These are phyloP conservation scores for Trypanosoma boissoni DNA, from an alignment of 208 protist species.

Conservation along the genomic window DNA sequence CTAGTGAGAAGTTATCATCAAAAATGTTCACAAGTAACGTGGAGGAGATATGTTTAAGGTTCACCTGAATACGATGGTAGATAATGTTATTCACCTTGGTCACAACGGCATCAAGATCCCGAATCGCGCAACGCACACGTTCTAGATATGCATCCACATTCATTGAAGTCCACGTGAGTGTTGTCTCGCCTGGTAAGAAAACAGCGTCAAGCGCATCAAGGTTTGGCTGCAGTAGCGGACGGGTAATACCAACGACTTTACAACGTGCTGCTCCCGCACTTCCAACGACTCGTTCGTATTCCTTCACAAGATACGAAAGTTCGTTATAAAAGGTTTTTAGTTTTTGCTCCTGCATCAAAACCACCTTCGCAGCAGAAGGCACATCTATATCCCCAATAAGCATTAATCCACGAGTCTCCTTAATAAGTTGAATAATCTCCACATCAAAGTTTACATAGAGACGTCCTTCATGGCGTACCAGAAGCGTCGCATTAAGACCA, in stretches of 20 bases:
- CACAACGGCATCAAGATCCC: conserved; percentile 49
- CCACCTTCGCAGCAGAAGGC: conserved; percentile 79
- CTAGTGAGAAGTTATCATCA: conserved; percentile 49
- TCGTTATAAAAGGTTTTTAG: conserved; percentile 95
- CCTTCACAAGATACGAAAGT: conserved; percentile 86
- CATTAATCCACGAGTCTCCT: conserved; percentile 94
- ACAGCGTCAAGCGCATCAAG: conserved; percentile 90
- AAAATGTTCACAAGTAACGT: conserved; percentile 85
- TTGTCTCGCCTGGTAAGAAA: conserved; percentile 88
- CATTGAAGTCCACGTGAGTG: conserved; percentile 96
- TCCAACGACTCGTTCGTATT: conserved; percentile 90
- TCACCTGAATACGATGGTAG: conserved; percentile 89
- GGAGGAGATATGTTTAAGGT: conserved; percentile 86
- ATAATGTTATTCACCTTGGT: conserved; percentile 93
- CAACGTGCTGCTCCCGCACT: conserved; percentile 33
- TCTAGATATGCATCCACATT: conserved; percentile 94
- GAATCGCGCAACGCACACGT: conserved; percentile 80
- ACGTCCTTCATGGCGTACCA: conserved; percentile 93
- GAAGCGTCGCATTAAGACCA: conserved; percentile 94
- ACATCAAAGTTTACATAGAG: conserved; percentile 98
- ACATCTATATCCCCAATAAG: conserved; percentile 92
- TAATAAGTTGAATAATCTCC: conserved; percentile 96
- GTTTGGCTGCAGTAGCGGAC: conserved; percentile 87
- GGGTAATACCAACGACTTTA: conserved; percentile 86
- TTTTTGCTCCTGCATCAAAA: conserved; percentile 94